Evolutionary conservation across 1,139 yeast species (phyloP).

Genomic region (Diutina ranongensis): DNA sequence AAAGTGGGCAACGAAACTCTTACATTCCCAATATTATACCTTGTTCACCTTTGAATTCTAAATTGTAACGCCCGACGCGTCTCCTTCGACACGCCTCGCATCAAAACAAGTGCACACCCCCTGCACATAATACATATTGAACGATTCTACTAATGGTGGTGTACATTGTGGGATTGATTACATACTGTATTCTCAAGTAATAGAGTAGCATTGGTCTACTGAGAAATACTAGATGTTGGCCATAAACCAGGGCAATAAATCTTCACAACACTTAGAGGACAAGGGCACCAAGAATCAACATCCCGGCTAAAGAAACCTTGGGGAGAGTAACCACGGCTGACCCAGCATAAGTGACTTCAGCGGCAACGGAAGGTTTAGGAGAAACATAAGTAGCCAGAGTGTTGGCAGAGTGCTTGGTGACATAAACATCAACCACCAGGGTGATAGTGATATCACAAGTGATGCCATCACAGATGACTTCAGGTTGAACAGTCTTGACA

Average conservation of each 20-base stretch:
- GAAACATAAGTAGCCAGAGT: not conserved
- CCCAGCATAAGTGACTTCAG: not conserved
- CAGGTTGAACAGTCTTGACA: constrained; percentile 1
- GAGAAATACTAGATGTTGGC: not conserved
- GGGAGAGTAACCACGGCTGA: not conserved
- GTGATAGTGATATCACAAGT: not conserved
- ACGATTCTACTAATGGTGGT: too few relatives aligned
- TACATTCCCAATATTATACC: too few relatives aligned
- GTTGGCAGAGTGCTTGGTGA: not conserved
- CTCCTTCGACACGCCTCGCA: too few relatives aligned
- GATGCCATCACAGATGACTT: not conserved
- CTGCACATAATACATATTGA: too few relatives aligned
- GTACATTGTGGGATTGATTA: not conserved
- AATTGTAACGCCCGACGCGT: too few relatives aligned
- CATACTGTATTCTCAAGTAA: not conserved
- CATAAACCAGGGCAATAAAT: not conserved
- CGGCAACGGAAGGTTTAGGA: not conserved
- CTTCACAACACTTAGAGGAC: not conserved
- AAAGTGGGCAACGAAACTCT: too few relatives aligned
- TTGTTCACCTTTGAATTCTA: too few relatives aligned
- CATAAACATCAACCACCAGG: not conserved
- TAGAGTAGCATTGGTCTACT: not conserved
- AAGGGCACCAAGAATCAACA: not conserved
- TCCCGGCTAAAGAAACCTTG: not conserved
- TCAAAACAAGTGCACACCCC: too few relatives aligned